Evolutionary conservation across 2,329 filamentous ascomycete species (phyloP), one percentile per base, ranked within the genome.

Genomic region (Fusarium sp.): DNA sequence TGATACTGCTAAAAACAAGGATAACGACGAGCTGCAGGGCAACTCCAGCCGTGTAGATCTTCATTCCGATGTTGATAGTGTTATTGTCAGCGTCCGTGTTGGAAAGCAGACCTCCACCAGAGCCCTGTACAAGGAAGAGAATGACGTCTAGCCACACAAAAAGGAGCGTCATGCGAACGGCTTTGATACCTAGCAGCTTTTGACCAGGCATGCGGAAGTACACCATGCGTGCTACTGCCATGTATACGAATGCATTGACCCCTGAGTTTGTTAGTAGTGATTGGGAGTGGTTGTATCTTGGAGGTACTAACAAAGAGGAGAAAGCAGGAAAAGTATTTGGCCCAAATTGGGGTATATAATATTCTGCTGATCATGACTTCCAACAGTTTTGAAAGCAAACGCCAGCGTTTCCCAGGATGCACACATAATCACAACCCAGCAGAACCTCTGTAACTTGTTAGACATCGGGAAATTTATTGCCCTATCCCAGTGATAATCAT

Each of bases 61-160:
- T 75, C 59, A 79, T 67, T n/a, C 80, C 81, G 31, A 75, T 73
- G 50, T 72, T 62, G 62, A 79, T 60, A 65, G 73, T 55, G n/a
- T 69, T 67, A 23, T 28, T n/a, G 16, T 71, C 66, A 9, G 73
- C 58, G 18, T 62, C 52, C 4, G 73, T 65, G 49, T 64, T 76
- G 15, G 78, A 78, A 11, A 80, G 67, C 62, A 83, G 74, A 23
- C 73, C 72, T 18, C 82, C 83, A 30, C 79, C 80, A 3, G 62
- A 75, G 15, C 74, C 77, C 69, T 86, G 83, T 31, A 84, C 74
- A 16, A 85, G 57, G 72, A 86, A 85, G 15, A 80, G 82, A 34
- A 81, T 37, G n/a, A 85, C 68, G 65, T 85, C 83, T 34, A 84
- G 75, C 75, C 80, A 80, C 10, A 86, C 82, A 49, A 86, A 85